Conservation (phyloP, 140 eudicot genomes). For the Ambrosia hybrid region DNA sequence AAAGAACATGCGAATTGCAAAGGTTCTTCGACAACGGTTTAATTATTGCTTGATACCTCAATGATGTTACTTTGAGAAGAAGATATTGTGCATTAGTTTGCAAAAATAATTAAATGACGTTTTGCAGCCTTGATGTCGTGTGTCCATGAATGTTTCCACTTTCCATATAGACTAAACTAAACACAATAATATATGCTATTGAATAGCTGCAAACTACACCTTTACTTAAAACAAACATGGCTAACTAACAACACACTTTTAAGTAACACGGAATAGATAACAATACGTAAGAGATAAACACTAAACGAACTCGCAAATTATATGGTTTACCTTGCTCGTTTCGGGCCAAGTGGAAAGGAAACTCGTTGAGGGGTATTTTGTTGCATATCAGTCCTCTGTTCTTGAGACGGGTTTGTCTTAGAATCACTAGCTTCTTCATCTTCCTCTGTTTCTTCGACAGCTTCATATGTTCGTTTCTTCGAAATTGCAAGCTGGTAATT, state of each 20-base stretch:
- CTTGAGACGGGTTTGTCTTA: constrained; percentile 49
- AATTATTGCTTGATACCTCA: not conserved
- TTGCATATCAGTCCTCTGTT: constrained; percentile 50
- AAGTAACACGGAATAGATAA: not conserved
- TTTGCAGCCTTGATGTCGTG: not conserved
- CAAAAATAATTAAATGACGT: not conserved
- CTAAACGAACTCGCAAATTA: not conserved
- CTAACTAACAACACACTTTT: constrained; percentile 12
- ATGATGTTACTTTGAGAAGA: not conserved
- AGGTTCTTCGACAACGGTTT: not conserved
- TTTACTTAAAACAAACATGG: constrained; percentile 4
- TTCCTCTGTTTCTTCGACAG: constrained; percentile 76
- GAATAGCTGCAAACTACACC: not conserved
- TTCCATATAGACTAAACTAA: not conserved
- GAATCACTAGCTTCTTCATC: constrained; percentile 67
- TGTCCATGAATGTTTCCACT: not conserved
- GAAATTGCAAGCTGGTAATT: constrained; percentile 76
- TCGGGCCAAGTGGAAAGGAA: constrained; percentile 74
- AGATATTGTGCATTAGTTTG: not conserved
- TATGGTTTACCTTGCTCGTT: constrained; percentile 52
- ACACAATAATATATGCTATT: not conserved
- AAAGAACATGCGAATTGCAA: not conserved
- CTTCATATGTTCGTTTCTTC: constrained; percentile 50
- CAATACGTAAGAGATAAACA: constrained; percentile 1
- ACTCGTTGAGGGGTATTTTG: constrained; percentile 67